A percentile compares a stretch with the other conserved stretches of the same genome.
Evolutionary conservation across 2,329 filamentous ascomycete genomes (phyloP).

Genomic region (Xenoacremonium recifei): DNA sequence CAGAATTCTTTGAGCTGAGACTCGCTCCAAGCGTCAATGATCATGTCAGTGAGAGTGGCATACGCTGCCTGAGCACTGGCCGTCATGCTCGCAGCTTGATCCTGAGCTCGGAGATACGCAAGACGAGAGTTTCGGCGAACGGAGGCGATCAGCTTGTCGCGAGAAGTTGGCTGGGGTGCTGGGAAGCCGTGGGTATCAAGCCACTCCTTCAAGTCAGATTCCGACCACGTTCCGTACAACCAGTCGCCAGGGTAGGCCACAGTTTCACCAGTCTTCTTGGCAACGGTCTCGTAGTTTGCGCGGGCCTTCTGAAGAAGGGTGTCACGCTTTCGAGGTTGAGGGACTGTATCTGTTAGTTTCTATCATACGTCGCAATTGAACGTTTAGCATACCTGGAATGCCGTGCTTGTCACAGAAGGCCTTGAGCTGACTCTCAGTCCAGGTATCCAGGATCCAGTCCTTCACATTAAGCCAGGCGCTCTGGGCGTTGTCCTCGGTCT

Average conservation of each 20-base stretch:
- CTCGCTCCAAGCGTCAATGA: constrained; percentile 90
- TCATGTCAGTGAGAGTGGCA: constrained; percentile 72
- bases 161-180: constrained; percentile 77
- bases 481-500: constrained; percentile 74
- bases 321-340: constrained; percentile 84
- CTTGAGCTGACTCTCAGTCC: constrained; percentile 92
- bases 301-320: constrained; percentile 75
- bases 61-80: constrained; percentile 69
- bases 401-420: constrained; percentile 85
- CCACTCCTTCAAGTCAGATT: constrained; percentile 92
- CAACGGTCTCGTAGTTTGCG: constrained; percentile 74
- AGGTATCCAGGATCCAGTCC: constrained; percentile 94
- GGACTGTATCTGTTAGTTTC: constrained; percentile 47
- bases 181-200: constrained; percentile 85
- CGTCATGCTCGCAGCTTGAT: constrained; percentile 58
- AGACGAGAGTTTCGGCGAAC: constrained; percentile 89
- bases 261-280: constrained; percentile 74
- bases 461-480: constrained; percentile 70
- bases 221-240: constrained; percentile 88
- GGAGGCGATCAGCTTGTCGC: constrained; percentile 83
- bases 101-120: constrained; percentile 67
- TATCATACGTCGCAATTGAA: background rate
- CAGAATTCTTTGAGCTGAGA: constrained; percentile 86
- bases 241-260: constrained; percentile 89
- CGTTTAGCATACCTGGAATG: constrained; percentile 60